Base-by-base conservation (phyloP, 768 basidiomycete genomes). In the Imleria badia region DNA sequence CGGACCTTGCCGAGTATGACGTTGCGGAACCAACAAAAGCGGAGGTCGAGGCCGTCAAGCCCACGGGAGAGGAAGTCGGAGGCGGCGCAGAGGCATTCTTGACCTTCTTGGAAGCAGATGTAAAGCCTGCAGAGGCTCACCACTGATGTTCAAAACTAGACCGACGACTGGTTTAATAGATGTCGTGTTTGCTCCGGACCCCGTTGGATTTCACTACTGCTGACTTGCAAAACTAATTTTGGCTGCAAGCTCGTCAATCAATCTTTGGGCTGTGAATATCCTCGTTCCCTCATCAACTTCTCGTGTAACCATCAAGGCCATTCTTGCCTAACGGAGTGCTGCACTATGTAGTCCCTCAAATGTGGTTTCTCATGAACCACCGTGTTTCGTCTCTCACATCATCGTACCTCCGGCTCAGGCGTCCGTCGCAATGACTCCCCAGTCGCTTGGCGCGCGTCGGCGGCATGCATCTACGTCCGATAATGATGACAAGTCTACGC, bases 1-100 rank as follows among this genome's bases (percentile, higher is more conserved):
- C 86, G 19, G 93, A 96, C 64, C 85, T 98, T 54, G 68, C 86
- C 2, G 85, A 87, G 34, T 99, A 97, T 72, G 95, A 97, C 59
- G 77, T 84, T 15, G 72, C 83, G 15, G 91, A 96, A 70, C 92
- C 93, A 49, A 76, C 77, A 20, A 67, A 77, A 48, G 78, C 80
- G 42, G 76, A 77, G 22, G 75, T 72, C 45, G 74, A 72, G 45
- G 69, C 66, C 2, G 71, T 62, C 49, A 73, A 80, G 58, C 20
- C 56, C 8, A 48, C 58, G 3, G 64, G 51, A 34, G 65, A 72
- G 33, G 57, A 68, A 36, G 66, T 46, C 8, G 64, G 64, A 26
- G 59, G 54, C 12, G 85, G 84, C 55, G 88, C 92, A 22, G 86
- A 90, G 45, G 86, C 82, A 48, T 94, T 84, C 82, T 78, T 95